A percentile compares a stretch with the other conserved stretches of the same genome.
phyloP scores from a whole-genome alignment of 805 yeast genomes.

The Monosporozyma servazzii region DNA sequence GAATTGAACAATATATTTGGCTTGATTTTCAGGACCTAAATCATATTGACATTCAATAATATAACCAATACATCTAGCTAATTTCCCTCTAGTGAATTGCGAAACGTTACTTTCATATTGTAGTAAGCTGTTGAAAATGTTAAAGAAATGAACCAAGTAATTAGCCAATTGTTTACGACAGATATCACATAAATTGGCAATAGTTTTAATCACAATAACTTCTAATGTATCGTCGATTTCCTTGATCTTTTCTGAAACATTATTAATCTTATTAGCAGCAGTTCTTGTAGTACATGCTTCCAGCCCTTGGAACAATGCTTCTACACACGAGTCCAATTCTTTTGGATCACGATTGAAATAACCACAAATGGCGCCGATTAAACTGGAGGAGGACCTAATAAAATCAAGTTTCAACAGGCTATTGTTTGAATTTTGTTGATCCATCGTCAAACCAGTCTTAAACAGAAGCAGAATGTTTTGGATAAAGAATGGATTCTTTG shows the following conservation, averaged over 20 bases:
- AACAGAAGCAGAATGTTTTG: conserved; percentile 19
- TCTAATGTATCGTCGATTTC: conserved; percentile 24
- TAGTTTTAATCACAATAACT: conserved; percentile 20
- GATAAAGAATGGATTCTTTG: conserved; percentile 17
- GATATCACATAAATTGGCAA: conserved; percentile 23
- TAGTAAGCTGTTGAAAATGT: conserved; percentile 29
- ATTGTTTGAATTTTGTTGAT: conserved; percentile 5
- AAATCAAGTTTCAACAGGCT: conserved; percentile 20
- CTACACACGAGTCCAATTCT: conserved; percentile 19
- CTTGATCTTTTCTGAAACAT: conserved; percentile 1
- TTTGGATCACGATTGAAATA: conserved; percentile 18
- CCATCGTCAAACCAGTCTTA: conserved; percentile 19
- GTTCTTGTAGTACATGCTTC: conserved; percentile 14
- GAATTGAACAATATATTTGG: conserved; percentile 28
- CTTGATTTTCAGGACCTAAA: conserved; percentile 39
- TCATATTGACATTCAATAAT: conserved; percentile 43
- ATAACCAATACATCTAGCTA: conserved; percentile 54
- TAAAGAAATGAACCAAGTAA: conserved; percentile 18
- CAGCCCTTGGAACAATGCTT: conserved; percentile 23
- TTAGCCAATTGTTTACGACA: conserved; percentile 22
- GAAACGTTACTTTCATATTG: conserved; percentile 22
- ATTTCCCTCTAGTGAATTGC: conserved; percentile 36
- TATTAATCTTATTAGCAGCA: background rate
- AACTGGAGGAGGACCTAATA: conserved; percentile 22
- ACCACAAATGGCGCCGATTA: conserved; percentile 24